Conservation (phyloP, 2,329 filamentous ascomycete genomes). For the Bipolaris victoriae region DNA sequence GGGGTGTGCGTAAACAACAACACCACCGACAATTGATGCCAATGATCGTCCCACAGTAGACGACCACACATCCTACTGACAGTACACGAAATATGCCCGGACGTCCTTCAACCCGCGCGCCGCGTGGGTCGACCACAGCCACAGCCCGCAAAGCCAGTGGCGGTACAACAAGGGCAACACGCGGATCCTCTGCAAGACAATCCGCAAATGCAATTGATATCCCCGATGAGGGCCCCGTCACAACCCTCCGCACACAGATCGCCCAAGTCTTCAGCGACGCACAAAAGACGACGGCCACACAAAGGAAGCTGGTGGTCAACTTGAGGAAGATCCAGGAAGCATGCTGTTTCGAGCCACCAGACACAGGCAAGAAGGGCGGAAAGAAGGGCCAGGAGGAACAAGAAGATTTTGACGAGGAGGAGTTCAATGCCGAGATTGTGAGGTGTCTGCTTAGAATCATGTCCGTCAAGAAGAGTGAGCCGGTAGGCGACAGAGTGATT, state of each 20-base stretch:
- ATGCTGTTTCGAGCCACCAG: slow-evolving; percentile 66
- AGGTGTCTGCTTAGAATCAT: slow-evolving; percentile 83
- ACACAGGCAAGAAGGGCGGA: slow-evolving; percentile 54
- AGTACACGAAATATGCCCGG: slow-evolving; percentile 51
- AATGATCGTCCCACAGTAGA: slow-evolving; percentile 20
- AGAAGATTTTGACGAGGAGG: slow-evolving; percentile 78
- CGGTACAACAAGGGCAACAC: slow-evolving; percentile 53
- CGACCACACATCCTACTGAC: slow-evolving; percentile 14
- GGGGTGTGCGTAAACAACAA: slow-evolving; percentile 23
- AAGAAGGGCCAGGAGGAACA: slow-evolving; percentile 50
- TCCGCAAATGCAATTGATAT: slow-evolving; percentile 54
- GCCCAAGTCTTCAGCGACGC: slow-evolving; percentile 66
- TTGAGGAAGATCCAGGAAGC: slow-evolving; percentile 89
- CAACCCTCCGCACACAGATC: slow-evolving; percentile 74
- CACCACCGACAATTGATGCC: slow-evolving; percentile 11
- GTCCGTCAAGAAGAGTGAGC: slow-evolving; percentile 89
- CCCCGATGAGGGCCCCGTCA: slow-evolving; percentile 75
- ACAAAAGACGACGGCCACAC: slow-evolving; percentile 86
- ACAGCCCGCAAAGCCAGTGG: slow-evolving; percentile 48
- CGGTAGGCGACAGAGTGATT: slow-evolving; percentile 82
- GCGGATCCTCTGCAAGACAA: slow-evolving; percentile 52
- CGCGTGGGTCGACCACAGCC: slow-evolving; percentile 46
- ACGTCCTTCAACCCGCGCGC: slow-evolving; percentile 52
- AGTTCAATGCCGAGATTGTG: slow-evolving; percentile 86
- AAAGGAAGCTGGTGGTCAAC: slow-evolving; percentile 86